A percentile compares a stretch with the other conserved stretches of the same genome.
Conservation (phyloP, 176 grass and related monocot species). For the Pontederia crassipes region DNA sequence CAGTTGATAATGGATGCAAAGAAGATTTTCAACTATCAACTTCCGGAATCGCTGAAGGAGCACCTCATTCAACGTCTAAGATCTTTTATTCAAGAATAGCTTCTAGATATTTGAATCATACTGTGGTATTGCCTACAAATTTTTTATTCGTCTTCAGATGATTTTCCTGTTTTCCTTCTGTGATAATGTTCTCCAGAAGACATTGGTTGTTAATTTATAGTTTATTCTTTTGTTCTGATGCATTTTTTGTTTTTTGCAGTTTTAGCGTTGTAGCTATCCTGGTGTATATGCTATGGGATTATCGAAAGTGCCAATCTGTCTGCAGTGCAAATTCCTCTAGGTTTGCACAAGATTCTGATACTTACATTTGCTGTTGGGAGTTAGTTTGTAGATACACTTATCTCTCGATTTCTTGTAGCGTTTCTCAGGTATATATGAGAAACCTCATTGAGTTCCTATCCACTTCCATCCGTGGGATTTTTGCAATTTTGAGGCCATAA, state of each 20-base stretch:
- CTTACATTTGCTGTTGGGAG: too few relatives aligned
- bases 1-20: conserved; percentile 46
- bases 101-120: conserved; percentile 21
- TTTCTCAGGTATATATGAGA: conserved; percentile 16
- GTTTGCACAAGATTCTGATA: too few relatives aligned
- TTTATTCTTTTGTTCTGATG: neutral
- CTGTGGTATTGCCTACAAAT: neutral
- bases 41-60: conserved; percentile 47
- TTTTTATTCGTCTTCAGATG: neutral
- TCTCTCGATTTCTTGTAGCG: neutral
- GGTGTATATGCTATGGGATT: neutral
- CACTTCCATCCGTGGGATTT: conserved; percentile 6
- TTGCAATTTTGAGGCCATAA: conserved; percentile 15
- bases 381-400: too few relatives aligned
- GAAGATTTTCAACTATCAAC: conserved; percentile 41
- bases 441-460: conserved; percentile 1
- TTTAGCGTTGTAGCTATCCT: neutral
- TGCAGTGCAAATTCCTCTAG: neutral
- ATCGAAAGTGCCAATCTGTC: neutral
- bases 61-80: conserved; percentile 41
- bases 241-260: conserved; percentile 5
- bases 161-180: too few relatives aligned
- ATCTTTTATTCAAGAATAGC: conserved; percentile 43
- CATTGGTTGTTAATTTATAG: neutral
- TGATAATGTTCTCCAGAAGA: too few relatives aligned